A percentile compares a stretch with the other conserved stretches of the same genome.
phyloP scores from a whole-genome alignment of 108 stramenopile species.

The Nitzschia sp. region DNA sequence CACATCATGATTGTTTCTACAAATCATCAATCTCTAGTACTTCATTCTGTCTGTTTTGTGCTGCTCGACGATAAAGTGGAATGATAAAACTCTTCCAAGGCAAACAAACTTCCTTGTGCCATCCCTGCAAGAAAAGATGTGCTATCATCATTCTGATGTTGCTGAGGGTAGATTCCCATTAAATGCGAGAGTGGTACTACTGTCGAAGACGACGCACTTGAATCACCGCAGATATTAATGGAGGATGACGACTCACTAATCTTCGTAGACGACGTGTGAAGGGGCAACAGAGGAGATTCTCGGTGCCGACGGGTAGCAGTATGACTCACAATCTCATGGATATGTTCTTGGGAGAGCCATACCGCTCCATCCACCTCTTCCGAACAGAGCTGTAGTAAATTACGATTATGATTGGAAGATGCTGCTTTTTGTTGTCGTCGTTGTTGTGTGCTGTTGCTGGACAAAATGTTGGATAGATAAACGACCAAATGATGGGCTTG shows the following conservation, averaged over 20 bases:
- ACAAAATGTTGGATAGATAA: slow-evolving; percentile 7
- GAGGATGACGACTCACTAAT: too few relatives aligned
- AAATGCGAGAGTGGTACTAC: slow-evolving; percentile 8
- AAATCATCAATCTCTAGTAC: too few relatives aligned
- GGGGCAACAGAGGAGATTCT: too few relatives aligned
- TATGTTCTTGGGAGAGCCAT: slow-evolving; percentile 20
- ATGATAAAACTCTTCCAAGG: slow-evolving; percentile 22
- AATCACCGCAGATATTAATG: too few relatives aligned
- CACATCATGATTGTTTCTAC: too few relatives aligned
- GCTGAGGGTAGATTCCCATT: slow-evolving; percentile 28
- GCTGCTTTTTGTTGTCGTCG: not conserved
- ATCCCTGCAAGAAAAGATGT: not conserved
- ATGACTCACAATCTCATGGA: not conserved
- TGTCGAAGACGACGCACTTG: too few relatives aligned
- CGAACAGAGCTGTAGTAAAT: slow-evolving; percentile 13
- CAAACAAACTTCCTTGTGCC: slow-evolving; percentile 35
- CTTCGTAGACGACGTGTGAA: too few relatives aligned
- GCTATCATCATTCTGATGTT: not conserved
- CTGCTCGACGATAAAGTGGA: not conserved
- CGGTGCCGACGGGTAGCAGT: too few relatives aligned
- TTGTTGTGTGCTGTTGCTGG: not conserved
- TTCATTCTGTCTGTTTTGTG: too few relatives aligned
- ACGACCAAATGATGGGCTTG: slow-evolving; percentile 35
- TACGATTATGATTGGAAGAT: too few relatives aligned
- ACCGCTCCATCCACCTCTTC: slow-evolving; percentile 30